These are phyloP conservation scores for Citrus cavaleriei DNA, from an alignment of 345 rosid species.

Conservation along the genomic window DNA sequence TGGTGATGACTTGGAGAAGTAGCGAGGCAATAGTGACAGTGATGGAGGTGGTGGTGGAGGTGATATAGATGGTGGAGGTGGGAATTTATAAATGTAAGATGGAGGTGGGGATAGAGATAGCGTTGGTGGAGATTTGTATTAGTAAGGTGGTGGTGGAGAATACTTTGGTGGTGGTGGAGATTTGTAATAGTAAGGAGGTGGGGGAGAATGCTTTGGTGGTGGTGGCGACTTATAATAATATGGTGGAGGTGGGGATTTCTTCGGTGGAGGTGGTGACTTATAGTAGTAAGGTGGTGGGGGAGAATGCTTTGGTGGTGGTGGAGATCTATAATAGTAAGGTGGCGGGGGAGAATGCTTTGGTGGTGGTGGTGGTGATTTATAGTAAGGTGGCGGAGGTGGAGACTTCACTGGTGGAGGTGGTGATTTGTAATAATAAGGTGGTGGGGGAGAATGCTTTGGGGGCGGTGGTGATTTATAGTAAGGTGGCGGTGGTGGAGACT, in stretches of 20 bases:
- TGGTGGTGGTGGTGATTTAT: neutral
- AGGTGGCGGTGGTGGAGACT: neutral
- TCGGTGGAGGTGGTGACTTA: neutral
- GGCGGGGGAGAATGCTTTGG: neutral
- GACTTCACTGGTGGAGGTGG: too few relatives aligned
- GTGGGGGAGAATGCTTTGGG: too few relatives aligned
- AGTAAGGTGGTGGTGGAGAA: conserved; percentile 11
- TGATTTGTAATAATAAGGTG: too few relatives aligned
- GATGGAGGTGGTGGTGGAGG: conserved; percentile 3
- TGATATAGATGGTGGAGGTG: neutral
- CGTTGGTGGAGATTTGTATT: conserved; percentile 12
- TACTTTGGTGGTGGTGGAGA: neutral
- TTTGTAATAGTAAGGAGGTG: neutral
- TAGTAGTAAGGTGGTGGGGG: conserved; percentile 12
- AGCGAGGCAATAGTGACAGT: neutral
- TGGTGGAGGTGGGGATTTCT: neutral
- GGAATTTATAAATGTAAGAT: neutral
- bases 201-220: neutral
- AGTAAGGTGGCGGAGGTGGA: too few relatives aligned
- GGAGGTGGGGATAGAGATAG: neutral
- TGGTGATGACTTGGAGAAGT: neutral
- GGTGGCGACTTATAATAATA: conserved; percentile 16
- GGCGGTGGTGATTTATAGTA: neutral
- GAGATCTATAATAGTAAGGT: neutral
- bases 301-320: conserved; percentile 4